Evolutionary conservation across 2,329 filamentous ascomycete genomes (phyloP).

Genomic region (Polychaeton citri): DNA sequence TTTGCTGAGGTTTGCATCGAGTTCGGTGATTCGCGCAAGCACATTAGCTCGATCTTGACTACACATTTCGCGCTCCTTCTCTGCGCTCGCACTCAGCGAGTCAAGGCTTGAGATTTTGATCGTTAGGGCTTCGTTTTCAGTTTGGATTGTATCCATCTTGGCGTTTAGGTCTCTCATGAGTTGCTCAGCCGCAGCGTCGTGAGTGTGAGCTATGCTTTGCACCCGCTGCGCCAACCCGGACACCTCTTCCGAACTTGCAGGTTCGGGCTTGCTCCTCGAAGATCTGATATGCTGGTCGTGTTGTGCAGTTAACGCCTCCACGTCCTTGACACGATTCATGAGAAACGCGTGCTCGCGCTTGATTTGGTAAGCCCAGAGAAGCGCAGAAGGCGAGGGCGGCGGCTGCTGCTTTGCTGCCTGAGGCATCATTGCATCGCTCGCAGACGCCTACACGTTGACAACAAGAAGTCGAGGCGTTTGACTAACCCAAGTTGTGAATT

Average conservation of each 20-base stretch:
- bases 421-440: neutral
- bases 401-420: slow-evolving; percentile 3
- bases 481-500: no score
- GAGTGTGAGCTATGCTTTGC: neutral
- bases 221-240: neutral
- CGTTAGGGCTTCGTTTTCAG: neutral
- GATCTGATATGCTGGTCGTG: neutral
- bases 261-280: neutral
- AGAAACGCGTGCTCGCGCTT: slow-evolving; percentile 20
- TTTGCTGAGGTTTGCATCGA: neutral
- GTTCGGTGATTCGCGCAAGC: neutral
- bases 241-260: neutral
- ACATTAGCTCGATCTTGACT: neutral
- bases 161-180: neutral
- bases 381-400: slow-evolving; percentile 9
- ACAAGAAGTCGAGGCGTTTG: no score
- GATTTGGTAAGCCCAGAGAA: slow-evolving; percentile 25
- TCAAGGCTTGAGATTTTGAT: neutral
- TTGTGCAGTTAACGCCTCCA: slow-evolving; percentile 10
- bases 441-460: neutral
- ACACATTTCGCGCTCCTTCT: neutral
- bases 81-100: neutral
- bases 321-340: slow-evolving; percentile 15
- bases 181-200: neutral
- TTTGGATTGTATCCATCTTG: neutral